Conservation (phyloP, 441 rosid species). For the Aleurites moluccanus region DNA sequence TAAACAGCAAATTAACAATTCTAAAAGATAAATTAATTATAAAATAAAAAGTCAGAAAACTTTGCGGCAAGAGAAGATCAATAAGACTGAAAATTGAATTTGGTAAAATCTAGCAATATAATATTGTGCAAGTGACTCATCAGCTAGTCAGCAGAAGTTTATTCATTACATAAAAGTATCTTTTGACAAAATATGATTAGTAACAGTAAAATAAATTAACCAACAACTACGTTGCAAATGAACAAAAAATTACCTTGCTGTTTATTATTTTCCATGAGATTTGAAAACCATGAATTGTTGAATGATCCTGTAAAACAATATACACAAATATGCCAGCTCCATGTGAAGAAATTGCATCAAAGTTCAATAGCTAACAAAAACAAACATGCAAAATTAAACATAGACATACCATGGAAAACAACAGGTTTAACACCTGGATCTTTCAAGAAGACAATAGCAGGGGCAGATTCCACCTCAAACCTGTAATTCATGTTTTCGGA, state of each 20-base stretch:
- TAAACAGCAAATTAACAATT: neutral
- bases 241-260: conserved; percentile 58
- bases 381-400: conserved; percentile 22
- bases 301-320: conserved; percentile 58
- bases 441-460: conserved; percentile 85
- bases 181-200: neutral
- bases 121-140: neutral
- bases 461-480: conserved; percentile 96
- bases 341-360: conserved; percentile 13
- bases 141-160: neutral
- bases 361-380: conserved; percentile 18
- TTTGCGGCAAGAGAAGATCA: neutral
- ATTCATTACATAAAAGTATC: neutral
- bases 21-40: neutral
- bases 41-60: neutral
- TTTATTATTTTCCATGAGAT: conserved; percentile 76
- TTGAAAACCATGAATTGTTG: conserved; percentile 69
- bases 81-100: neutral
- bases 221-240: conserved; percentile 1
- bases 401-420: conserved; percentile 69
- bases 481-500: conserved; percentile 42
- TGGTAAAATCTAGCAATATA: conserved; percentile 12
- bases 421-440: conserved; percentile 90
- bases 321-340: conserved; percentile 28
- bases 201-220: too few relatives aligned